Percentiles rank a stretch among this genome's conserved stretches.
These are phyloP conservation scores for Diaporthe amygdali DNA, from an alignment of 2,329 filamentous ascomycete genomes.

Conservation along the genomic window DNA sequence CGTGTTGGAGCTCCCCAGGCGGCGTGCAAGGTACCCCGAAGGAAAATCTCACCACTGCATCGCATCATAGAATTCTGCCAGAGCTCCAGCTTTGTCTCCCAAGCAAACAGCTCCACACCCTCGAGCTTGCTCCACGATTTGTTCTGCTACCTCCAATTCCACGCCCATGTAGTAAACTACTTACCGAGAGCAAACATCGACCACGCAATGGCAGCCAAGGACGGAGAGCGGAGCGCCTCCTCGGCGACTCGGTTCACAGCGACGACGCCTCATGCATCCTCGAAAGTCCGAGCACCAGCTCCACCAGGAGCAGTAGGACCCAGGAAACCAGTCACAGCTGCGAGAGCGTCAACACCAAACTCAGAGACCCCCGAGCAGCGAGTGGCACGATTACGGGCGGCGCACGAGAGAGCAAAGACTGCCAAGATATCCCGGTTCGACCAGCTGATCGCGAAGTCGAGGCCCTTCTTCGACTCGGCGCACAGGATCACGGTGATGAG, in stretches of 20 bases:
- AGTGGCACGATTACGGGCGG: constrained; percentile 70
- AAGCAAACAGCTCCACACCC: not conserved
- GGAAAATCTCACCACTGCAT: constrained; percentile 20
- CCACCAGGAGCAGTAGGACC: constrained; percentile 23
- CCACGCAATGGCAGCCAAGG: constrained; percentile 20
- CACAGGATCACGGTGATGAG: constrained; percentile 61
- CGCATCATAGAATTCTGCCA: constrained; percentile 8
- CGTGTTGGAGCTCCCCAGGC: not conserved
- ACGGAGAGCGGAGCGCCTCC: constrained; percentile 64
- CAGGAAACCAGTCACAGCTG: constrained; percentile 25
- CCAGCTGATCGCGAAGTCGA: constrained; percentile 50
- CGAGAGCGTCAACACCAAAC: constrained; percentile 24
- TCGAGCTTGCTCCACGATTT: not conserved
- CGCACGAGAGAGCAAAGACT: constrained; percentile 69
- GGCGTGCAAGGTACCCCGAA: constrained; percentile 7
- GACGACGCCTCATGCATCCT: constrained; percentile 72
- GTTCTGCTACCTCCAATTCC: not conserved
- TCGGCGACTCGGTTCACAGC: constrained; percentile 82
- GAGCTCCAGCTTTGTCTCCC: not conserved
- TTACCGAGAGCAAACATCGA: not conserved
- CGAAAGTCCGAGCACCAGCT: constrained; percentile 49
- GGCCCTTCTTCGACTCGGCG: constrained; percentile 59
- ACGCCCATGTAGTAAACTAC: not conserved
- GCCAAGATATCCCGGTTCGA: constrained; percentile 61
- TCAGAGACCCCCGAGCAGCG: constrained; percentile 71